Percentiles rank a stretch among this genome's conserved stretches.
These are phyloP conservation scores for Ogataea siamensis DNA, from an alignment of 805 yeast genomes.

Conservation along the genomic window DNA sequence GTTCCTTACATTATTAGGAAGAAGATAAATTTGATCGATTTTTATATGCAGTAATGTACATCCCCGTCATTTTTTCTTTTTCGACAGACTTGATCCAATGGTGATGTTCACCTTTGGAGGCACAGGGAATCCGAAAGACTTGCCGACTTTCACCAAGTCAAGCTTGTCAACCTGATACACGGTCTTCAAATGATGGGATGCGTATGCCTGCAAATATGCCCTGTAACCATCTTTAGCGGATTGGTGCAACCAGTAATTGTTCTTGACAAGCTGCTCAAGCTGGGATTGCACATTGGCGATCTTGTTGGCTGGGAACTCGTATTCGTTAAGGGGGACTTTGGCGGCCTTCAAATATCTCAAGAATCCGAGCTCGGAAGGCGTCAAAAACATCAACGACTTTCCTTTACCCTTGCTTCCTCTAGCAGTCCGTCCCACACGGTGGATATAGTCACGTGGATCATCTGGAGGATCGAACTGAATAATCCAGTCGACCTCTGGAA, in stretches of 20 bases:
- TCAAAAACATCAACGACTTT: constrained; percentile 89
- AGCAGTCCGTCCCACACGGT: constrained; percentile 98
- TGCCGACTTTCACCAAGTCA: constrained; percentile 92
- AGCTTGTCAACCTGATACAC: constrained; percentile 95
- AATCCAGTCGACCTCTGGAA: constrained; percentile 99
- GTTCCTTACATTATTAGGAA: constrained; percentile 76
- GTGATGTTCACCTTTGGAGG: constrained; percentile 98
- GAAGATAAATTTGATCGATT: constrained; percentile 29
- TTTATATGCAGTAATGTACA: constrained; percentile 13
- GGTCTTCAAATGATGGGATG: constrained; percentile 93
- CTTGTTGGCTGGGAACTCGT: constrained; percentile 90
- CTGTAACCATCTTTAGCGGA: constrained; percentile 97
- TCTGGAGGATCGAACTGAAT: constrained; percentile 99
- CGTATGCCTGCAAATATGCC: constrained; percentile 94
- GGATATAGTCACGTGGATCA: constrained; percentile 99
- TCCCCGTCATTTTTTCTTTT: constrained; percentile 16
- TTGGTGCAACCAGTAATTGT: constrained; percentile 92
- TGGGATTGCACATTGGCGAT: constrained; percentile 96
- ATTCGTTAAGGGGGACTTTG: constrained; percentile 95
- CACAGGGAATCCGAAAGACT: constrained; percentile 88
- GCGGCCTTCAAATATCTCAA: constrained; percentile 93
- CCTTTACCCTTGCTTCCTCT: constrained; percentile 90
- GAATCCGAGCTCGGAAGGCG: constrained; percentile 93
- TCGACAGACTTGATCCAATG: constrained; percentile 75
- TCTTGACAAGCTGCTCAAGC: constrained; percentile 82